phyloP scores from a whole-genome alignment of 2,329 filamentous ascomycete genomes.

The Monosporascus ibericus region DNA sequence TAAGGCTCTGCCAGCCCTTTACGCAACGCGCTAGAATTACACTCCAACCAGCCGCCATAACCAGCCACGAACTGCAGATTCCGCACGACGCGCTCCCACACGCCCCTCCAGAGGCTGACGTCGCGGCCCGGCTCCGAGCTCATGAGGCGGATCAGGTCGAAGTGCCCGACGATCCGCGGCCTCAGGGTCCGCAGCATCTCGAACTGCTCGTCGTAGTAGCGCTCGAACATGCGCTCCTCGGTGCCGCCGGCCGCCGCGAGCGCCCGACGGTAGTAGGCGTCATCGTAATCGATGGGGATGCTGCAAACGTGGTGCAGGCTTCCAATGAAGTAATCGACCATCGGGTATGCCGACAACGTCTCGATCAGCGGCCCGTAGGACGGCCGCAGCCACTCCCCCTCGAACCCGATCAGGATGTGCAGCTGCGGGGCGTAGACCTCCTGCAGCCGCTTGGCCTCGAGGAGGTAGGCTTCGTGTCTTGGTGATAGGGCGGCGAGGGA shows the following conservation, averaged over 20 bases:
- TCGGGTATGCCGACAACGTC: conserved; percentile 50
- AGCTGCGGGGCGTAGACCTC: conserved; percentile 64
- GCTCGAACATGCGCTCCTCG: conserved; percentile 69
- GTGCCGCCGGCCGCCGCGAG: conserved; percentile 33
- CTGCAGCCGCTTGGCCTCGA: conserved; percentile 69
- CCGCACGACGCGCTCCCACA: conserved; percentile 69
- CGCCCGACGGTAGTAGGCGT: conserved; percentile 59
- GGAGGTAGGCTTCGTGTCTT: conserved; percentile 65
- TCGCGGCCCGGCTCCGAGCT: conserved; percentile 62
- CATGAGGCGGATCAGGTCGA: conserved; percentile 82
- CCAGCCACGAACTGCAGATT: conserved; percentile 66
- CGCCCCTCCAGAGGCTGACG: conserved; percentile 49
- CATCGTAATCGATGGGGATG: conserved; percentile 85
- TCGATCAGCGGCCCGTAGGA: conserved; percentile 52
- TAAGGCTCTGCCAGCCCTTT: conserved; percentile 92
- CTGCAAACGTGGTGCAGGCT: conserved; percentile 85
- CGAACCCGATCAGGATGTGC: conserved; percentile 80
- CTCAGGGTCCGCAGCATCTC: conserved; percentile 68
- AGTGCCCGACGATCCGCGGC: conserved; percentile 83
- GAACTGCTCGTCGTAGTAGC: conserved; percentile 84
- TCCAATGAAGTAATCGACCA: conserved; percentile 85
- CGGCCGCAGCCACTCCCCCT: conserved; percentile 84
- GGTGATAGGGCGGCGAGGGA: conserved; percentile 43
- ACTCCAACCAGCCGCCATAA: conserved; percentile 80
- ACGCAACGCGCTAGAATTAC: conserved; percentile 80